Conservation (phyloP, 306 rosid species). For the Dryas alaskensis region DNA sequence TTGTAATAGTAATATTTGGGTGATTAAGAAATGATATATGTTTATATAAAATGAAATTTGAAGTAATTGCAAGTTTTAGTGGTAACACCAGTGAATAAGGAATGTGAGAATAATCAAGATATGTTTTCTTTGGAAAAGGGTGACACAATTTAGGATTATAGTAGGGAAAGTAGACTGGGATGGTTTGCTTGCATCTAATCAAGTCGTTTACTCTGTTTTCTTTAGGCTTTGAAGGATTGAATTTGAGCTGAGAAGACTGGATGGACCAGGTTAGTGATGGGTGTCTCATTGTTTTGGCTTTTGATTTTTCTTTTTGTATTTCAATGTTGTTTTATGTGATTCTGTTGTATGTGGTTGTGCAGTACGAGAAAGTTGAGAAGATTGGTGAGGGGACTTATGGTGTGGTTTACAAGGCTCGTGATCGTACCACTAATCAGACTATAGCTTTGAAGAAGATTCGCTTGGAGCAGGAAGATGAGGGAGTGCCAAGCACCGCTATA, state of each 20-base stretch:
- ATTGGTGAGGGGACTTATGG: constrained; percentile 94
- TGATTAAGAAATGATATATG: neutral
- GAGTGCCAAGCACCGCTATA: constrained; percentile 90
- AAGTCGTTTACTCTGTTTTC: neutral
- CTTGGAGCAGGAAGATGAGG: constrained; percentile 89
- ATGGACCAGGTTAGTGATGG: constrained; percentile 23
- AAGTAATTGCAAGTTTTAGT: neutral
- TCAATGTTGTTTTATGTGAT: neutral
- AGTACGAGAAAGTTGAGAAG: constrained; percentile 94
- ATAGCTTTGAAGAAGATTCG: constrained; percentile 90
- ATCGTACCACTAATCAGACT: constrained; percentile 69
- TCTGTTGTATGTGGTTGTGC: constrained; percentile 26
- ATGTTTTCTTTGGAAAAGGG: too few species aligned
- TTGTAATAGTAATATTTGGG: too few species aligned
- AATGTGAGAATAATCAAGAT: neutral
- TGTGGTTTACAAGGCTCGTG: constrained; percentile 92
- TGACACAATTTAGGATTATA: too few species aligned
- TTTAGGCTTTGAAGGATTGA: constrained; percentile 4
- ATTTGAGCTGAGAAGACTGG: constrained; percentile 3
- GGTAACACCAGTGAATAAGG: too few species aligned
- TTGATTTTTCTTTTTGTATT: neutral
- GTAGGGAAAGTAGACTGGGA: too few species aligned
- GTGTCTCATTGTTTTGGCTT: neutral
- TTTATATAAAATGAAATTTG: neutral
- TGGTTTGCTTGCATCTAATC: too few species aligned